Percentiles rank a stretch among this genome's conserved stretches.
Evolutionary conservation across 202 grass and related monocot species (phyloP).

Genomic region (Panicum virgatum): DNA sequence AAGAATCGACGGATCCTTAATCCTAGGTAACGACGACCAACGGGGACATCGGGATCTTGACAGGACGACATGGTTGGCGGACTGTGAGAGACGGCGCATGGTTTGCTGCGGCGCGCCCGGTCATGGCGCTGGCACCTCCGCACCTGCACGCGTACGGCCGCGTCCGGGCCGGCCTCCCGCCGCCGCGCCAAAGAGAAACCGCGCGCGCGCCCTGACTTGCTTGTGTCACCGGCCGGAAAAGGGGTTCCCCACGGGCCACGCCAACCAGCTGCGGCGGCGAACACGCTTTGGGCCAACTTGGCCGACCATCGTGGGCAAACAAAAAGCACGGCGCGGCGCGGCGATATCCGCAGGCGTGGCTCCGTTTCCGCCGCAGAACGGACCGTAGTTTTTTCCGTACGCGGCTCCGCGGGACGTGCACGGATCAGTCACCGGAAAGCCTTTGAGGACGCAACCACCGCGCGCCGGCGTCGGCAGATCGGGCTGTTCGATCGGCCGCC

Average conservation of each 20-base stretch:
- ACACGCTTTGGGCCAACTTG: not conserved
- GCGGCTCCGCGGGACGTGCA: too few species aligned
- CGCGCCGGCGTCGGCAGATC: slow-evolving; percentile 6
- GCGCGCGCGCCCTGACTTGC: not conserved
- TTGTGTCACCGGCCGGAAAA: not conserved
- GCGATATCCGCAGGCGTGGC: not conserved
- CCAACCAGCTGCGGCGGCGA: too few species aligned
- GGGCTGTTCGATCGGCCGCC: not conserved
- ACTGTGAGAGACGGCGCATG: not conserved
- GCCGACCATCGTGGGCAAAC: not conserved
- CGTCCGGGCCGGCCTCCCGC: not conserved
- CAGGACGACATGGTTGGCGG: not conserved
- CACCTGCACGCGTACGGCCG: not conserved
- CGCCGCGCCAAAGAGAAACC: not conserved
- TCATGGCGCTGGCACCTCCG: not conserved
- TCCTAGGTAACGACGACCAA: not conserved
- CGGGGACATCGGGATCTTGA: not conserved
- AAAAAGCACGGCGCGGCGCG: not conserved
- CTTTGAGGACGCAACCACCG: not conserved
- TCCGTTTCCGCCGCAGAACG: not conserved
- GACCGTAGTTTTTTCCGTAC: not conserved
- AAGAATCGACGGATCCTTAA: too few species aligned
- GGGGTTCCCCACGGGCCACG: not conserved
- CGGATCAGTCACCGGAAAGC: not conserved
- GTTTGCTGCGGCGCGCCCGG: not conserved